These are phyloP conservation scores for Saccharomycopsis sp. DNA, from an alignment of 805 yeast genomes.

Conservation along the genomic window DNA sequence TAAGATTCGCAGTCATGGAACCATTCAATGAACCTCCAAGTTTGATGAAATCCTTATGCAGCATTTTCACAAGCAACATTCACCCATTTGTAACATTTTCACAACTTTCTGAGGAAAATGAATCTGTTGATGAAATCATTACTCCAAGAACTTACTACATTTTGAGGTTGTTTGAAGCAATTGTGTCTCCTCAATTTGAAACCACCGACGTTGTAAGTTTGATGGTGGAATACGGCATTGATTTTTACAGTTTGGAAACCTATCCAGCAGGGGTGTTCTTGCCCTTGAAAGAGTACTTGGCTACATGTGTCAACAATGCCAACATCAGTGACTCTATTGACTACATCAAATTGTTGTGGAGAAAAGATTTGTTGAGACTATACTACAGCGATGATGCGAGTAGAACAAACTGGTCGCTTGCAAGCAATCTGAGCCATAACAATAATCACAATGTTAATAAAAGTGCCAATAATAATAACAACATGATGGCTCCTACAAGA, in stretches of 20 bases:
- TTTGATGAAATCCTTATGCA: constrained; percentile 44
- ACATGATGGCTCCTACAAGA: too few relatives aligned
- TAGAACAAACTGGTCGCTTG: not conserved
- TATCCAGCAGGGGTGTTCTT: constrained; percentile 65
- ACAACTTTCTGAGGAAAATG: constrained; percentile 53
- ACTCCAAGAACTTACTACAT: constrained; percentile 61
- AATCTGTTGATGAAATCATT: constrained; percentile 46
- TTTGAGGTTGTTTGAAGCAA: constrained; percentile 50
- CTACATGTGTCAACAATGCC: constrained; percentile 42
- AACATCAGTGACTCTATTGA: constrained; percentile 34
- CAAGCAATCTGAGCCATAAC: constrained; percentile 17
- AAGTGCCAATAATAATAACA: not conserved
- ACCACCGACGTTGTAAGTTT: constrained; percentile 49
- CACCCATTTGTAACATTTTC: constrained; percentile 57
- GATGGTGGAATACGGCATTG: constrained; percentile 50
- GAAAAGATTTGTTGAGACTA: constrained; percentile 47
- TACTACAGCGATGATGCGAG: constrained; percentile 24
- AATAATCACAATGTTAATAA: constrained; percentile 1
- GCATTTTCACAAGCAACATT: constrained; percentile 37
- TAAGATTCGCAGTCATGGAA: constrained; percentile 29
- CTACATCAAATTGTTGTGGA: constrained; percentile 45
- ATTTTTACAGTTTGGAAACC: constrained; percentile 46
- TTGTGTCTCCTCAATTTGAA: constrained; percentile 45
- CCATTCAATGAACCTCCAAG: constrained; percentile 51
- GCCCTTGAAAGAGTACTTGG: constrained; percentile 56